Conservation (phyloP, 2,329 filamentous ascomycete species). For the Penicillium palitans region DNA sequence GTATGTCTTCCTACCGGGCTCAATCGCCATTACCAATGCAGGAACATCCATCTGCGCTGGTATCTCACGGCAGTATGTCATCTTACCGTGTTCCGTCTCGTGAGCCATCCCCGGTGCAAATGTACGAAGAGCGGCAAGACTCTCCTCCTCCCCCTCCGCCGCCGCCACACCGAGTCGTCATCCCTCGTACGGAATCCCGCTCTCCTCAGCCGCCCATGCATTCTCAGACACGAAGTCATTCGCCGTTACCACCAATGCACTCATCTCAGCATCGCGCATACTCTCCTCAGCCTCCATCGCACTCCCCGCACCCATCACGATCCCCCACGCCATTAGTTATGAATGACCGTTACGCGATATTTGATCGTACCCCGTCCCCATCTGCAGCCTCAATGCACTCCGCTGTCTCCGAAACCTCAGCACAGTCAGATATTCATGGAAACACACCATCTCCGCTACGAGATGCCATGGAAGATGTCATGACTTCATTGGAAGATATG, state of each 20-base stretch:
- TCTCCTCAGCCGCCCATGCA: slow-evolving; percentile 15
- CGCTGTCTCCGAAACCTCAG: slow-evolving; percentile 18
- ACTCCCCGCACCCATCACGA: slow-evolving; percentile 19
- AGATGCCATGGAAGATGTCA: slow-evolving; percentile 97
- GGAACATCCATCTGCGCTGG: not conserved
- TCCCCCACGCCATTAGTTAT: slow-evolving; percentile 40
- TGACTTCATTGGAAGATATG: slow-evolving; percentile 90
- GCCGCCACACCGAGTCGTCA: slow-evolving; percentile 68
- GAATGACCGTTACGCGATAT: slow-evolving; percentile 43
- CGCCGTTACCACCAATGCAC: slow-evolving; percentile 19
- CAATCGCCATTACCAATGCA: slow-evolving; percentile 3
- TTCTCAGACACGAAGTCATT: slow-evolving; percentile 15
- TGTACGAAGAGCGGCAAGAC: slow-evolving; percentile 56
- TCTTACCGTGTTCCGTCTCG: slow-evolving; percentile 17
- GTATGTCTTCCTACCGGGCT: slow-evolving; percentile 5
- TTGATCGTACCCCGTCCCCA: slow-evolving; percentile 52
- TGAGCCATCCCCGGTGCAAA: slow-evolving; percentile 32
- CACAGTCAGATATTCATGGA: slow-evolving; percentile 61
- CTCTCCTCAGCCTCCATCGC: slow-evolving; percentile 18
- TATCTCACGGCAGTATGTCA: slow-evolving; percentile 7
- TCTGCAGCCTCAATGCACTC: slow-evolving; percentile 30
- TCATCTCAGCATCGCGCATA: slow-evolving; percentile 5
- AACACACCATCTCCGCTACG: slow-evolving; percentile 88
- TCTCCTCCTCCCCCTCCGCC: slow-evolving; percentile 82
- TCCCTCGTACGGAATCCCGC: slow-evolving; percentile 42